These are phyloP conservation scores for Rhipidocladum racemiflorum DNA, from an alignment of 176 grass and related monocot species.

Conservation along the genomic window DNA sequence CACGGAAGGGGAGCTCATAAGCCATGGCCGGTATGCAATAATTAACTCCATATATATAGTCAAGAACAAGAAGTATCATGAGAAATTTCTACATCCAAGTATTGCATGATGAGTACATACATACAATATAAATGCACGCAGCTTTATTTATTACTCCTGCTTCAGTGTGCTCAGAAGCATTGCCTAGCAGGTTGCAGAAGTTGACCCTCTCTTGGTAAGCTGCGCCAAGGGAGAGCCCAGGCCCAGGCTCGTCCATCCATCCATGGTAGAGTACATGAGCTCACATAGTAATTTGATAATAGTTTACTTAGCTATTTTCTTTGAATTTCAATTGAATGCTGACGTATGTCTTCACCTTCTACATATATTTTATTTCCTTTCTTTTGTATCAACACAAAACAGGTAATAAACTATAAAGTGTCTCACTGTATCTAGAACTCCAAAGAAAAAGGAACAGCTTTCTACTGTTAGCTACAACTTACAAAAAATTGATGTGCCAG, in stretches of 20 bases:
- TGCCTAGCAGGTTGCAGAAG: not conserved
- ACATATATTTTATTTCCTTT: not conserved
- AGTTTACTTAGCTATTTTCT: constrained; percentile 9
- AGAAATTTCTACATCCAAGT: not conserved
- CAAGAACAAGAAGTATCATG: not conserved
- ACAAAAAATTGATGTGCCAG: not conserved
- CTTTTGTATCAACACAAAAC: not conserved
- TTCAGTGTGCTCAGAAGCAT: not conserved
- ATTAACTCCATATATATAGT: not conserved
- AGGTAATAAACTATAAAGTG: not conserved
- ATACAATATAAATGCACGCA: not conserved
- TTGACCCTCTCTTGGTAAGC: too few species aligned
- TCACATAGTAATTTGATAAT: not conserved
- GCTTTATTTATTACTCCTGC: not conserved
- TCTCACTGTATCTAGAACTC: not conserved
- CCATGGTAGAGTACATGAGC: not conserved
- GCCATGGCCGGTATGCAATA: not conserved
- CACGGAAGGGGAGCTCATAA: not conserved
- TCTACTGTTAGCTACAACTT: not conserved
- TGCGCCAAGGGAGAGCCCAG: not conserved
- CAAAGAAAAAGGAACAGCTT: constrained; percentile 14
- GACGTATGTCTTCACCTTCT: not conserved
- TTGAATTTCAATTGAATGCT: not conserved
- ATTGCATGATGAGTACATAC: not conserved
- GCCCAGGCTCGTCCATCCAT: not conserved